Evolutionary conservation across 768 basidiomycete genomes (phyloP).

Genomic region (Russula sp.): DNA sequence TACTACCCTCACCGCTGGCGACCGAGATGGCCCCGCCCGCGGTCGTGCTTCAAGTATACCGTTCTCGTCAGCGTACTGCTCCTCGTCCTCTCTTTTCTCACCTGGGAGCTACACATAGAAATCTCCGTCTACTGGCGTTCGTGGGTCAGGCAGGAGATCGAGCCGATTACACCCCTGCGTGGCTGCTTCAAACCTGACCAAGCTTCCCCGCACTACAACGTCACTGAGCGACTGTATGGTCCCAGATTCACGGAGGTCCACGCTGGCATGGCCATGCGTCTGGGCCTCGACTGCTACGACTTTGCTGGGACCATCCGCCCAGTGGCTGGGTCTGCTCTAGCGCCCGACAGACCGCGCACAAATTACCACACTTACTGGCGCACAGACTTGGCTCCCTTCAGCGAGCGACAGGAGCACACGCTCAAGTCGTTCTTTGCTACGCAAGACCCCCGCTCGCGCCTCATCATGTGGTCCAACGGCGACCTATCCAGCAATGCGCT

Average conservation of each 20-base stretch:
- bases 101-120: constrained; percentile 82
- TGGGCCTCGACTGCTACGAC: constrained; percentile 88
- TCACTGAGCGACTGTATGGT: constrained; percentile 57
- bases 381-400: constrained; percentile 77
- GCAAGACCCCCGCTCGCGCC: constrained; percentile 56
- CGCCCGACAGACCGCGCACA: constrained; percentile 39
- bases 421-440: constrained; percentile 93
- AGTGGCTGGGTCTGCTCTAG: background rate
- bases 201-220: constrained; percentile 62
- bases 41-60: constrained; percentile 19
- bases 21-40: constrained; percentile 4
- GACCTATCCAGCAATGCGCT: constrained; percentile 53
- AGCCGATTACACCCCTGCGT: constrained; percentile 52
- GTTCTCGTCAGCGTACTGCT: constrained; percentile 20
- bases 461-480: constrained; percentile 93
- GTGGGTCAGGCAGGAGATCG: constrained; percentile 74
- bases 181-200: constrained; percentile 68
- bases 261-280: constrained; percentile 68
- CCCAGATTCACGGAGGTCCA: constrained; percentile 66
- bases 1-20: background rate
- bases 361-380: constrained; percentile 95
- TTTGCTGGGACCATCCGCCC: constrained; percentile 74
- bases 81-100: constrained; percentile 21
- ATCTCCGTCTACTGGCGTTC: constrained; percentile 67
- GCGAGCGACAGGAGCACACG: constrained; percentile 80